Evolutionary conservation across 2,329 filamentous ascomycete genomes (phyloP).

Genomic region (Ceratocystis albifundus): DNA sequence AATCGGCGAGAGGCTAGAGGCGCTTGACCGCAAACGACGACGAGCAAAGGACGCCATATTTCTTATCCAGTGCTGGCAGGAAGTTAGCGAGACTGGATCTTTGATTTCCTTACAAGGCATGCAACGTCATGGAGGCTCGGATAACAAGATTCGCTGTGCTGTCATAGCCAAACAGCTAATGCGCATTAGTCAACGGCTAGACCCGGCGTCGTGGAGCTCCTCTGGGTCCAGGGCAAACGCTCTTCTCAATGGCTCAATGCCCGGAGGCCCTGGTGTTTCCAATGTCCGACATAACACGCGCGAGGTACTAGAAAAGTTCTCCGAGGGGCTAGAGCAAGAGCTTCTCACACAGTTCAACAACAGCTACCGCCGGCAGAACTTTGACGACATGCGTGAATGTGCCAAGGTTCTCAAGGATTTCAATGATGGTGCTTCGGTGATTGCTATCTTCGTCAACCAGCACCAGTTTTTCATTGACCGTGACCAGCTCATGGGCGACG

Average conservation of each 20-base stretch:
- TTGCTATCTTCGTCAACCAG: constrained; percentile 93
- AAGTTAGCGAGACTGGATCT: constrained; percentile 81
- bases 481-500: constrained; percentile 80
- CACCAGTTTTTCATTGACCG: constrained; percentile 98
- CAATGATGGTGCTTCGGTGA: constrained; percentile 88
- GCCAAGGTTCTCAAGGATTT: constrained; percentile 90
- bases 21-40: constrained; percentile 82
- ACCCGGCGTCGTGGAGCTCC: constrained; percentile 63
- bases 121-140: constrained; percentile 68
- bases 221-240: constrained; percentile 46
- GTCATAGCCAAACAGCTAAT: constrained; percentile 87
- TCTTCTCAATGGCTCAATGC: constrained; percentile 38
- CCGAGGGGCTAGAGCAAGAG: constrained; percentile 90
- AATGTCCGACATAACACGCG: constrained; percentile 54
- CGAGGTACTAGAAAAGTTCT: constrained; percentile 91
- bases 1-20: constrained; percentile 86
- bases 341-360: constrained; percentile 93
- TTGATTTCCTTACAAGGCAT: constrained; percentile 82
- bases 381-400: constrained; percentile 96
- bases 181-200: constrained; percentile 84
- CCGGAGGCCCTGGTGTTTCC: constrained; percentile 22
- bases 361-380: constrained; percentile 89
- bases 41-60: constrained; percentile 89
- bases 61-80: constrained; percentile 90
- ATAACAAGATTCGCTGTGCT: constrained; percentile 88